These are phyloP conservation scores for Globisporangium megalacanthum DNA, from an alignment of 352 stramenopile genomes.

Conservation along the genomic window DNA sequence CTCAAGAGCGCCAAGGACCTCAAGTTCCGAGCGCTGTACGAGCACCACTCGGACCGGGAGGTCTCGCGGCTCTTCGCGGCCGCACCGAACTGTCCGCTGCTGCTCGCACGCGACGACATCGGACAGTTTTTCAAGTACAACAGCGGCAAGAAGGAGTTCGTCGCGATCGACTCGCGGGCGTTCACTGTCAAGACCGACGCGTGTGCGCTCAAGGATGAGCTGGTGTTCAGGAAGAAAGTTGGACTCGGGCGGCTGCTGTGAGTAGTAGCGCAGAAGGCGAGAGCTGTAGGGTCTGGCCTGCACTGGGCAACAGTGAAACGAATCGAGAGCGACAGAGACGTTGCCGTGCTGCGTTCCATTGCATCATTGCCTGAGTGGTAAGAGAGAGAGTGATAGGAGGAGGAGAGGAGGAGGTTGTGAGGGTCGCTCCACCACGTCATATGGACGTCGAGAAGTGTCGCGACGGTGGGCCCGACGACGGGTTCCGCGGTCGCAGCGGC, in stretches of 20 bases:
- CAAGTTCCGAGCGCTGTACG: slow-evolving; percentile 72
- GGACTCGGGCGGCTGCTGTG: slow-evolving; percentile 4
- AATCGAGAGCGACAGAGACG: too few species aligned
- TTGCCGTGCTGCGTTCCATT: background rate
- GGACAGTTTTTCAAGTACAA: slow-evolving; percentile 84
- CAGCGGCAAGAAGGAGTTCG: slow-evolving; percentile 76
- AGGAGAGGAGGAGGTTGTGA: background rate
- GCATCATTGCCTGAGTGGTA: background rate
- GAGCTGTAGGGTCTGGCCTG: background rate
- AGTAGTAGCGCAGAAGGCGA: background rate
- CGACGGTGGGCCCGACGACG: background rate
- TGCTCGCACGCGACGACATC: slow-evolving; percentile 32
- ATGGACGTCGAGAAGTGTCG: background rate
- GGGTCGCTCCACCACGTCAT: background rate
- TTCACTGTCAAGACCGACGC: slow-evolving; percentile 78
- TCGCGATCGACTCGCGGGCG: slow-evolving; percentile 47
- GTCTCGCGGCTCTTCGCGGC: slow-evolving; percentile 41
- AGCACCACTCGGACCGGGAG: slow-evolving; percentile 40
- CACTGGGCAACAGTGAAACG: too few species aligned
- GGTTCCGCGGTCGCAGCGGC: slow-evolving; percentile 1
- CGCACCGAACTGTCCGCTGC: slow-evolving; percentile 17
- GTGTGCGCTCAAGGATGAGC: slow-evolving; percentile 47
- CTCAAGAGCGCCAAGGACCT: slow-evolving; percentile 70
- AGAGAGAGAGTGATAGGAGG: too few species aligned
- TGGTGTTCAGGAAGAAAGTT: slow-evolving; percentile 45